phyloP scores from a whole-genome alignment of 164 flowering plant genomes.

The Magnolia officinalis region DNA sequence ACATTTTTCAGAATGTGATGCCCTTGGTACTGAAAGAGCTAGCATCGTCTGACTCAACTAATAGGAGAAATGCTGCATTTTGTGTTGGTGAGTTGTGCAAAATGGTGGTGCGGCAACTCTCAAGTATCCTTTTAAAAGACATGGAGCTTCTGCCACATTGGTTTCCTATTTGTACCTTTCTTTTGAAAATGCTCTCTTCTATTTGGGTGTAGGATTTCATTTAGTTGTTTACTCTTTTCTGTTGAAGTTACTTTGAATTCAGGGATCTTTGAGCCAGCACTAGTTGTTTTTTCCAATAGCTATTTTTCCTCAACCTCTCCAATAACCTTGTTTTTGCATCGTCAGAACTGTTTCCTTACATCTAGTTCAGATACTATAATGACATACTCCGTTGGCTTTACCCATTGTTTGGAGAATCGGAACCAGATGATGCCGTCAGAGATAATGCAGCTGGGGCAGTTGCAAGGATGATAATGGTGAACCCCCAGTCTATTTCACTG shows the following conservation, averaged over 20 bases:
- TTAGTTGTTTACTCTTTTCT: neutral
- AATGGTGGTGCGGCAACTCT: slow-evolving; percentile 77
- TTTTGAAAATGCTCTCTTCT: neutral
- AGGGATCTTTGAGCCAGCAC: neutral
- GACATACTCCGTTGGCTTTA: slow-evolving; percentile 66
- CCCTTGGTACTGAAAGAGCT: slow-evolving; percentile 86
- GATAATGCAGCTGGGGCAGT: slow-evolving; percentile 99
- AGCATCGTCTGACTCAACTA: slow-evolving; percentile 77
- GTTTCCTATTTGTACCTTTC: neutral
- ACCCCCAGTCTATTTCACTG: slow-evolving; percentile 79
- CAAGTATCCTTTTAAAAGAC: slow-evolving; percentile 49
- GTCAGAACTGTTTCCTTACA: slow-evolving; percentile 25
- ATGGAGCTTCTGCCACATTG: neutral
- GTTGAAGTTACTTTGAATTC: neutral
- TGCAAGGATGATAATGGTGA: slow-evolving; percentile 94
- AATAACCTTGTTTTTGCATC: neutral
- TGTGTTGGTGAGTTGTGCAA: slow-evolving; percentile 91
- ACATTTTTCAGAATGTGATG: slow-evolving; percentile 62
- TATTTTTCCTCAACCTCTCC: neutral
- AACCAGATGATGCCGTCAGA: slow-evolving; percentile 91
- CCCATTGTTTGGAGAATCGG: slow-evolving; percentile 93
- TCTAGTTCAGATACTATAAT: slow-evolving; percentile 59
- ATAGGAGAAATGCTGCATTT: slow-evolving; percentile 97
- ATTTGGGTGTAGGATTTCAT: neutral
- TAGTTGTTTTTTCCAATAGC: neutral